A percentile compares a stretch with the other conserved stretches of the same genome.
Conservation (phyloP, 1,284 basidiomycete species). For the Cryptococcus hybrid region DNA sequence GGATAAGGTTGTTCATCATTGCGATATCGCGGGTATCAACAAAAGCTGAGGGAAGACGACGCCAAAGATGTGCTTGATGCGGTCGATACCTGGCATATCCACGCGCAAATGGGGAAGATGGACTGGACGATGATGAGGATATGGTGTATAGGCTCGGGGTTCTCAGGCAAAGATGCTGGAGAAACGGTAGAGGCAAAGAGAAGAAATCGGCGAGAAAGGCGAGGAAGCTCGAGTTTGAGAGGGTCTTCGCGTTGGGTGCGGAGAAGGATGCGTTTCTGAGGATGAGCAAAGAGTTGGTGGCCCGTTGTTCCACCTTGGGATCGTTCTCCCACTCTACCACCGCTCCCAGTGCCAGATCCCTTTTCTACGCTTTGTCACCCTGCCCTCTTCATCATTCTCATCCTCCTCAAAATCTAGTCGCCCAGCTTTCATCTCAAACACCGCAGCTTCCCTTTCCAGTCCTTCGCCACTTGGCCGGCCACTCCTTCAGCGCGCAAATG, state of each 20-base stretch:
- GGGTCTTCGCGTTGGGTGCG: conserved; percentile 25
- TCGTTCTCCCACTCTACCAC: conserved; percentile 33
- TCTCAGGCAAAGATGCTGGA: conserved; percentile 23
- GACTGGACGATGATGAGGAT: conserved; percentile 32
- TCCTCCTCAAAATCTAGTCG: conserved; percentile 1
- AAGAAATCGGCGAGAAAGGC: conserved; percentile 35
- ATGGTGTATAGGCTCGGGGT: conserved; percentile 37
- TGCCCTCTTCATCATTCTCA: not conserved
- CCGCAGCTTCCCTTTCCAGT: conserved; percentile 33
- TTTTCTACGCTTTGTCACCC: conserved; percentile 3
- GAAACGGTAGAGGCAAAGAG: conserved; percentile 26
- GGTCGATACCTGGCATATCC: conserved; percentile 1
- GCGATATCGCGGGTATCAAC: conserved; percentile 36
- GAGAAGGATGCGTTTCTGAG: conserved; percentile 40
- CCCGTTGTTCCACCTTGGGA: conserved; percentile 24
- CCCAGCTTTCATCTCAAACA: conserved; percentile 3
- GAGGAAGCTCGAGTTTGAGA: conserved; percentile 24
- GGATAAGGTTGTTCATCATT: conserved; percentile 31
- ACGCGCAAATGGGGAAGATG: conserved; percentile 21
- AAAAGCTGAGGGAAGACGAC: conserved; percentile 30
- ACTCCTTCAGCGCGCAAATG: conserved; percentile 28
- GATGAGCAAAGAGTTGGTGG: conserved; percentile 35
- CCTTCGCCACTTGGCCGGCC: conserved; percentile 35
- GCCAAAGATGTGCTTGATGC: conserved; percentile 15
- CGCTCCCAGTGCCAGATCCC: conserved; percentile 19